phyloP scores from a whole-genome alignment of 2,329 filamentous ascomycete genomes.

The Penicillium polonicum region DNA sequence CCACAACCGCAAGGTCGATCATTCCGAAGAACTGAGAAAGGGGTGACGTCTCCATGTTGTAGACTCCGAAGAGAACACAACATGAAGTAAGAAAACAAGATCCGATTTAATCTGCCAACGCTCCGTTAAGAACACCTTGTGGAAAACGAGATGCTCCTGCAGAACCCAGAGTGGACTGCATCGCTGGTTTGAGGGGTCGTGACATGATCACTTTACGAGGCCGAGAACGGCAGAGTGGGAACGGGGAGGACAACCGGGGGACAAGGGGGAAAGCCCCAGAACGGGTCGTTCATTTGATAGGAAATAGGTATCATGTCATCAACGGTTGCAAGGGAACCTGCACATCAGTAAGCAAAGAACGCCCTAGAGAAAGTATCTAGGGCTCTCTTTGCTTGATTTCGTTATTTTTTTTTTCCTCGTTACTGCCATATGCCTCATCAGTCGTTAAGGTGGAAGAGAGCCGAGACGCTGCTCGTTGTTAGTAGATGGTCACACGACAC shows the following conservation, averaged over 20 bases:
- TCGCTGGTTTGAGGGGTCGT: slow-evolving; percentile 56
- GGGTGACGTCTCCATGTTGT: slow-evolving; percentile 6
- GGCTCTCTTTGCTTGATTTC: slow-evolving; percentile 4
- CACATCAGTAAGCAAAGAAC: slow-evolving; percentile 24
- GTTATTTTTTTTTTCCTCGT: slow-evolving; percentile 15
- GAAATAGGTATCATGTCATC: slow-evolving; percentile 28
- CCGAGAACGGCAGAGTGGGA: slow-evolving; percentile 8
- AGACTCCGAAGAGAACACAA: slow-evolving; percentile 16
- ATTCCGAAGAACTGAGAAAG: slow-evolving; percentile 12
- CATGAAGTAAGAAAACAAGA: slow-evolving; percentile 24
- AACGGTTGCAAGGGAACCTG: slow-evolving; percentile 20
- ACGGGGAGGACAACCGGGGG: not conserved
- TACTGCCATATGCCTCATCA: slow-evolving; percentile 28
- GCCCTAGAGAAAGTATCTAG: slow-evolving; percentile 13
- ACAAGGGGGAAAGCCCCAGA: slow-evolving; percentile 1
- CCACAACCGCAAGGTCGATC: slow-evolving; percentile 16
- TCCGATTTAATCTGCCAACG: slow-evolving; percentile 65
- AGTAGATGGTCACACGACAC: slow-evolving; percentile 20
- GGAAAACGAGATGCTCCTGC: slow-evolving; percentile 66
- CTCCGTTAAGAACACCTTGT: slow-evolving; percentile 77
- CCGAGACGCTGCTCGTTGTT: slow-evolving; percentile 45
- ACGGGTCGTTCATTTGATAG: slow-evolving; percentile 14
- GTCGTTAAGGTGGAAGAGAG: slow-evolving; percentile 64
- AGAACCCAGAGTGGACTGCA: slow-evolving; percentile 68
- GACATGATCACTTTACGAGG: slow-evolving; percentile 11